Evolutionary conservation across 1,284 basidiomycete species (phyloP), one percentile per base, ranked within the genome.

Genomic region (Cryptococcus sp.): DNA sequence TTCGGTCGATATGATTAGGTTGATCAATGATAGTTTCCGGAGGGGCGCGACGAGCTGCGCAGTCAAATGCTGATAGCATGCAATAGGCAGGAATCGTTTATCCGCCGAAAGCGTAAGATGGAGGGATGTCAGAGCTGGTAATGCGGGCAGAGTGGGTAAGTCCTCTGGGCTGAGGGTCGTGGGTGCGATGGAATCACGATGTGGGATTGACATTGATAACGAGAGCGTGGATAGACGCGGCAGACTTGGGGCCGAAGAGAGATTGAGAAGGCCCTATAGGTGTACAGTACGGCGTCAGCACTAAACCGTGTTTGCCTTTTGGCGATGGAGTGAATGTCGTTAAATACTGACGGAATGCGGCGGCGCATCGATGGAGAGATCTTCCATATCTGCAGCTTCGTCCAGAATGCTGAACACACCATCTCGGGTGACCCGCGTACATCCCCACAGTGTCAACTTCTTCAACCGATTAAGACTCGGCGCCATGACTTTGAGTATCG

Each of bases 371-470:
- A 78, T 47, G 4, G 68, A 70, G 3, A 79, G 61, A 45, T 77
- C 76, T 53, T 72, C 64, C 2, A 79, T 57, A 19, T 62, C 56
- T 1, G 27, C 41, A 6, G 72, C 68, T 16, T 67, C 53, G 2
- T 58, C 40, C 3, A 79, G 54, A 3, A 79, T 57, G 0, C 52
- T 57, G 45, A 68, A 71, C 11, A 77, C 65, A 0, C 74, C 75
- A 5, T 54, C 54, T 16, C 64, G 60, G 1, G 72, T 74, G 16
- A 77, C 64, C 23, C 70, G 60, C 1, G 66, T 65, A 41, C 70
- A 72, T 5, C 77, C 76, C 62, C 75, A 72, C 1, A 79, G 61
- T 15, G 70, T 70, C 48, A 79, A 59, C 3, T 69, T 56, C n/a
- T 55, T 50, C n/a, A 78, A 63, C 3, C 61, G 27, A 1, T 20